A percentile compares a stretch with the other conserved stretches of the same genome.
phyloP scores from a whole-genome alignment of 805 yeast species.

The Zygosaccharomyces pseudorouxii region DNA sequence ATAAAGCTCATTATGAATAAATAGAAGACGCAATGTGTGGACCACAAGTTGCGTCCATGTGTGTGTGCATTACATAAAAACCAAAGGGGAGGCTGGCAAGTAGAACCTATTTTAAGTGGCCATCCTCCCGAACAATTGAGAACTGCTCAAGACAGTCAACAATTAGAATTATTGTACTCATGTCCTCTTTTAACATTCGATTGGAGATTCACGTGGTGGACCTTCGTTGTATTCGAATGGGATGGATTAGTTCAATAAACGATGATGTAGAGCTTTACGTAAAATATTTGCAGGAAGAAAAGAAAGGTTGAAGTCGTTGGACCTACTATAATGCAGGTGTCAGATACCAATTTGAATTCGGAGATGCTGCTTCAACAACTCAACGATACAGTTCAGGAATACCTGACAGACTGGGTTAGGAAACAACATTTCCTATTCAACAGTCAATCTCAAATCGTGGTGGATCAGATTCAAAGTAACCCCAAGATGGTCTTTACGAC shows the following conservation, averaged over 20 bases:
- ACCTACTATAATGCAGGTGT: conserved; percentile 10
- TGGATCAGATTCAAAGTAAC: conserved; percentile 13
- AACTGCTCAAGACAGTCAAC: not conserved
- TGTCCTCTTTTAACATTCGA: not conserved
- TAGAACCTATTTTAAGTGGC: not conserved
- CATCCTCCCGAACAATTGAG: not conserved
- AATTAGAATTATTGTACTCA: not conserved
- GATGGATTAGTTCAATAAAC: not conserved
- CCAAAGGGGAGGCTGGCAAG: not conserved
- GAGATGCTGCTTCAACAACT: conserved; percentile 29
- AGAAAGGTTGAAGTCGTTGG: not conserved
- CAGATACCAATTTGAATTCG: conserved; percentile 24
- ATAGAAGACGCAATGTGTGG: conserved; percentile 2
- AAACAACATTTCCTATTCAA: conserved; percentile 15
- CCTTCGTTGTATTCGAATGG: not conserved
- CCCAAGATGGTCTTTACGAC: conserved; percentile 15
- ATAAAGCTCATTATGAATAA: not conserved
- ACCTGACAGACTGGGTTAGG: conserved; percentile 21
- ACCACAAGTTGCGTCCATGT: not conserved
- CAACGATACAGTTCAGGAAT: conserved; percentile 29
- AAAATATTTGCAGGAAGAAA: not conserved
- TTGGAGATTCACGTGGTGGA: not conserved
- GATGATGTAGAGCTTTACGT: not conserved
- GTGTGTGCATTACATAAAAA: conserved; percentile 2
- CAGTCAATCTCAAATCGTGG: conserved; percentile 16